Conservation (phyloP, 192 early-diverging fungal genomes). For the Rhizophagus clarus region DNA sequence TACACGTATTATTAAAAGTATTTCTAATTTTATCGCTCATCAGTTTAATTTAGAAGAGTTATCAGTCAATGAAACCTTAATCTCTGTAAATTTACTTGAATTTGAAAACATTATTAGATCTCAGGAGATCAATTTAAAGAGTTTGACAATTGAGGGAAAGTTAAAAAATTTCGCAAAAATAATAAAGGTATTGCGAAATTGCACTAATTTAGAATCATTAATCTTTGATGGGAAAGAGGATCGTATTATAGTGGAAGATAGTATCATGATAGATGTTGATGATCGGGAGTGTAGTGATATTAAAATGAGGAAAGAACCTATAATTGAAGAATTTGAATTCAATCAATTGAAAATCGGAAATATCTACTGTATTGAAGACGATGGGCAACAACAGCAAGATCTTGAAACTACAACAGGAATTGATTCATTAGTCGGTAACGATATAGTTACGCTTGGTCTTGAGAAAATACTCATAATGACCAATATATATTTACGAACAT, state of each 20-base stretch:
- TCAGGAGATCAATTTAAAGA: not conserved
- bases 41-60: not conserved
- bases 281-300: no score
- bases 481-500: not conserved
- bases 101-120: not conserved
- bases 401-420: not conserved
- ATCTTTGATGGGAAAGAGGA: not conserved
- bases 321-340: not conserved
- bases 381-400: not conserved
- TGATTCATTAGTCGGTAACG: not conserved
- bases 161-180: not conserved
- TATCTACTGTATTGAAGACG: not conserved
- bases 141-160: not conserved
- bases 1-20: not conserved
- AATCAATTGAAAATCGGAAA: not conserved
- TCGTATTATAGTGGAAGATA: not conserved
- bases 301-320: not conserved
- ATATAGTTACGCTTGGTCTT: not conserved
- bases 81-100: not conserved
- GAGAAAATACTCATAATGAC: not conserved
- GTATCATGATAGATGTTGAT: no score
- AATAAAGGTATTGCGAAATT: not conserved
- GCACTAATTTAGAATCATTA: not conserved
- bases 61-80: not conserved
- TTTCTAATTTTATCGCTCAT: not conserved